phyloP scores from a whole-genome alignment of 1,284 basidiomycete species.

The Pyrrhoderma noxium region DNA sequence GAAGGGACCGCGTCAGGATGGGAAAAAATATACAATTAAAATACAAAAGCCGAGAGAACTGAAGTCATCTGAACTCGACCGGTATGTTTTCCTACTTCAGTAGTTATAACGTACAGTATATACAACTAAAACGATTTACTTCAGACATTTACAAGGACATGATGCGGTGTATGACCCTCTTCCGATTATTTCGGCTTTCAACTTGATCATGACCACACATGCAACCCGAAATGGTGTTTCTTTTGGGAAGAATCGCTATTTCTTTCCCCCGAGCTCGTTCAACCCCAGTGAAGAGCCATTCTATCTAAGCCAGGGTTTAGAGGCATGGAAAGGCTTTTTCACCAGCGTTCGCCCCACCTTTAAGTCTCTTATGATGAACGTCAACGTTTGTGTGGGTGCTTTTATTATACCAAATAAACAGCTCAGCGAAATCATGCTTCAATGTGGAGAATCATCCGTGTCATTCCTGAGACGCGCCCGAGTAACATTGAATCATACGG shows the following conservation, averaged over 20 bases:
- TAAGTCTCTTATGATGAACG: slow-evolving; percentile 65
- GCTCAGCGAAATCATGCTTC: slow-evolving; percentile 46
- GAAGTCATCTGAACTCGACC: slow-evolving; percentile 34
- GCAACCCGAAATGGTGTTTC: slow-evolving; percentile 47
- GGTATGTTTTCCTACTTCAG: slow-evolving; percentile 47
- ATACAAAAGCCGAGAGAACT: slow-evolving; percentile 39
- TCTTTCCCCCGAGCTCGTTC: slow-evolving; percentile 37
- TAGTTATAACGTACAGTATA: too few species aligned
- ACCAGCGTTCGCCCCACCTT: slow-evolving; percentile 57
- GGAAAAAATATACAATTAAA: slow-evolving; percentile 45
- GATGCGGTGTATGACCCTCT: slow-evolving; percentile 38
- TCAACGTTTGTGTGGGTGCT: slow-evolving; percentile 68
- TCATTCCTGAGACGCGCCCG: slow-evolving; percentile 1
- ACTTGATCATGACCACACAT: slow-evolving; percentile 56
- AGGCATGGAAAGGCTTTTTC: slow-evolving; percentile 59
- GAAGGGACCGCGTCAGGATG: slow-evolving; percentile 31
- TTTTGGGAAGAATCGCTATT: slow-evolving; percentile 56
- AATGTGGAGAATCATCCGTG: slow-evolving; percentile 35
- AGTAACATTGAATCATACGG: slow-evolving; percentile 24
- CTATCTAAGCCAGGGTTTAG: not conserved
- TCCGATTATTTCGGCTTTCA: slow-evolving; percentile 55
- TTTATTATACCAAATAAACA: slow-evolving; percentile 57
- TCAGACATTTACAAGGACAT: slow-evolving; percentile 48
- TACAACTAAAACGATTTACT: too few species aligned
- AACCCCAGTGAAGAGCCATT: too few species aligned